These are phyloP conservation scores for Juncus effusus DNA, from an alignment of 176 grass and related monocot species.

Conservation along the genomic window DNA sequence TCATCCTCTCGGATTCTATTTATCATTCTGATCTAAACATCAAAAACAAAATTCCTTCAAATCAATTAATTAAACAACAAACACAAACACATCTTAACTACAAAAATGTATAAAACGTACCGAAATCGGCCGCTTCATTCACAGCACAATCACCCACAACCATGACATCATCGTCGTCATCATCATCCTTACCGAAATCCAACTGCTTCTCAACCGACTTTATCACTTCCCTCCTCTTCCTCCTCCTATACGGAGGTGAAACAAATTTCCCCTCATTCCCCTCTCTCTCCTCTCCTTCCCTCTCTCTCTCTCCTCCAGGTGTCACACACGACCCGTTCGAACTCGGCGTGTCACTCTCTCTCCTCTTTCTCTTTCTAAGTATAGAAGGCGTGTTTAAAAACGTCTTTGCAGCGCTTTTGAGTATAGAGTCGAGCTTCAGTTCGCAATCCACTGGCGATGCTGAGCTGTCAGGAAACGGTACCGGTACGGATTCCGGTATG, in stretches of 20 bases:
- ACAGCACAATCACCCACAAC: slow-evolving; percentile 17
- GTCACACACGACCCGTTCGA: slow-evolving; percentile 35
- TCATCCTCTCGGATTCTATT: too few relatives aligned
- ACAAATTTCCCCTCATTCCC: slow-evolving; percentile 42
- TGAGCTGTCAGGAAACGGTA: background rate
- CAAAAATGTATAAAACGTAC: slow-evolving; percentile 15
- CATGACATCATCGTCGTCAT: slow-evolving; percentile 23
- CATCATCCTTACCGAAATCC: slow-evolving; percentile 66
- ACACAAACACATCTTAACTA: slow-evolving; percentile 12
- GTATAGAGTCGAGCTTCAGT: slow-evolving; percentile 62
- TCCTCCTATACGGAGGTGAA: slow-evolving; percentile 64
- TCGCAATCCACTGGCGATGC: slow-evolving; percentile 19
- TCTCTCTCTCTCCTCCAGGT: slow-evolving; percentile 30
- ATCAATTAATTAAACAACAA: slow-evolving; percentile 15
- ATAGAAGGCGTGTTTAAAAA: slow-evolving; percentile 84
- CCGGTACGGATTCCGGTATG: slow-evolving; percentile 26
- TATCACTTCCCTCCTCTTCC: slow-evolving; percentile 54
- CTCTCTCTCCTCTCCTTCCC: slow-evolving; percentile 22
- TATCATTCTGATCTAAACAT: too few relatives aligned
- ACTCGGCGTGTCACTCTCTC: slow-evolving; percentile 37
- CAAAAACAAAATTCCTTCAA: background rate
- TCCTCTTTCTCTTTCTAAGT: slow-evolving; percentile 68
- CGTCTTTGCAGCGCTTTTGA: slow-evolving; percentile 69
- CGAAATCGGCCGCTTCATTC: slow-evolving; percentile 22
- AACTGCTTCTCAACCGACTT: slow-evolving; percentile 83